A percentile compares a stretch with the other conserved stretches of the same genome.
phyloP scores from a whole-genome alignment of 2,329 filamentous ascomycete species.

The Neonectria neomacrospora region DNA sequence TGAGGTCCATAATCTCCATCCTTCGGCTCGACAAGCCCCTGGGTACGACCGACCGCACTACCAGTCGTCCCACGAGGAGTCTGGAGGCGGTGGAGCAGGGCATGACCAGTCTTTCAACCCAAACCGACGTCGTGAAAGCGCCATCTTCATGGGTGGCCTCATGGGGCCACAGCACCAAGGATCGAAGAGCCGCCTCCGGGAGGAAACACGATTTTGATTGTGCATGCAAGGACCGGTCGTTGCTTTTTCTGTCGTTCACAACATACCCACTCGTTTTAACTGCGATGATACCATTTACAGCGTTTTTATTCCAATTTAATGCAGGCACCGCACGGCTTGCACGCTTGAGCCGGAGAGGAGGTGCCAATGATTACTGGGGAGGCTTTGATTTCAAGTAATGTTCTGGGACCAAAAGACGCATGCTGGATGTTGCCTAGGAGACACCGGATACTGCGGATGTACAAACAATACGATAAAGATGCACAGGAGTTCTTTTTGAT shows the following conservation, averaged over 20 bases:
- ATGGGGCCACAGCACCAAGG: slow-evolving; percentile 60
- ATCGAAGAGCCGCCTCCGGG: slow-evolving; percentile 64
- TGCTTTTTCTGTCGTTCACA: slow-evolving; percentile 42
- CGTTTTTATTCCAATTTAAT: slow-evolving; percentile 41
- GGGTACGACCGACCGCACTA: slow-evolving; percentile 54
- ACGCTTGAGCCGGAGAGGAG: slow-evolving; percentile 1
- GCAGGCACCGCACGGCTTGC: slow-evolving; percentile 22
- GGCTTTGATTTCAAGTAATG: slow-evolving; percentile 7
- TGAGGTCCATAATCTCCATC: slow-evolving; percentile 36
- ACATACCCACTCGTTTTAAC: slow-evolving; percentile 49
- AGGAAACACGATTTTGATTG: slow-evolving; percentile 62
- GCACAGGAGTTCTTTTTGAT: slow-evolving; percentile 17
- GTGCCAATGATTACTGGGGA: slow-evolving; percentile 2
- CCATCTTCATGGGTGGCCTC: slow-evolving; percentile 65
- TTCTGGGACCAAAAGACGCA: background rate
- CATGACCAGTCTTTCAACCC: slow-evolving; percentile 58
- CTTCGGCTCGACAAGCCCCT: slow-evolving; percentile 40
- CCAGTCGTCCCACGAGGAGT: slow-evolving; percentile 43
- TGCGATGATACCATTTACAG: slow-evolving; percentile 46
- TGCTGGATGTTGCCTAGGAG: background rate
- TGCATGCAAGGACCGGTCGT: slow-evolving; percentile 36
- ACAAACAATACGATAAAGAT: slow-evolving; percentile 22
- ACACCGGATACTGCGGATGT: slow-evolving; percentile 15
- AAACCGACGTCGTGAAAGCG: slow-evolving; percentile 69
- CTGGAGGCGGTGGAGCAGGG: slow-evolving; percentile 36